Evolutionary conservation across 2,329 filamentous ascomycete species (phyloP).

Genomic region (Harringtonia lauricola): DNA sequence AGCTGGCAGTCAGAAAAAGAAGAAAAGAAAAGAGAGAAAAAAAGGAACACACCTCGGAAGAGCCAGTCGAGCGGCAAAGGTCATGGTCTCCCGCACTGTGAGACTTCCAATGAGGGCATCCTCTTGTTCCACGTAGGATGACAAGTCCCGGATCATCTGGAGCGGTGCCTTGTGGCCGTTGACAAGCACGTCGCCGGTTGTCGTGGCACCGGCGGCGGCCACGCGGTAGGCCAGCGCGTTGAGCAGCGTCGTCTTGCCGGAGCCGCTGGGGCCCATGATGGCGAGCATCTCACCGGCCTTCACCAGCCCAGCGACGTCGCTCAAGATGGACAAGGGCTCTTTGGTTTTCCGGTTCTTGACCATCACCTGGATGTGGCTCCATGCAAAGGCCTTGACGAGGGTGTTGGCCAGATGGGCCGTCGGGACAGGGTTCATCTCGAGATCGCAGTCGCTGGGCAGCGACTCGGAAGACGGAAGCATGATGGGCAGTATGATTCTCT

Average conservation of each 20-base stretch:
- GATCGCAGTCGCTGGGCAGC: slow-evolving; percentile 8
- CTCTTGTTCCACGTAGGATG: slow-evolving; percentile 78
- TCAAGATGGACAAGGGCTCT: slow-evolving; percentile 50
- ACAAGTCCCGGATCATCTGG: slow-evolving; percentile 50
- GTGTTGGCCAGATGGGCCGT: slow-evolving; percentile 26
- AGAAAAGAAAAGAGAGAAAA: too few relatives aligned
- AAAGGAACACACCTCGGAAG: slow-evolving; percentile 33
- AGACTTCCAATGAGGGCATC: slow-evolving; percentile 73
- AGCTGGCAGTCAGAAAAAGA: slow-evolving; percentile 3
- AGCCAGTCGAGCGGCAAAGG: slow-evolving; percentile 64
- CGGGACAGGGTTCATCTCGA: slow-evolving; percentile 19
- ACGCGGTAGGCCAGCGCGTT: slow-evolving; percentile 59
- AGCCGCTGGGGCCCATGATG: slow-evolving; percentile 65
- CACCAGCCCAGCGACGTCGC: slow-evolving; percentile 51
- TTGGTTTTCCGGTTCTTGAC: slow-evolving; percentile 65
- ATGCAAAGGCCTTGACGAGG: slow-evolving; percentile 47
- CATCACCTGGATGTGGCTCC: slow-evolving; percentile 55
- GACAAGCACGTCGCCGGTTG: slow-evolving; percentile 39
- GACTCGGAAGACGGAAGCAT: too few relatives aligned
- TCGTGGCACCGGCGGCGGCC: slow-evolving; percentile 36
- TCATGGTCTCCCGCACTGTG: slow-evolving; percentile 68
- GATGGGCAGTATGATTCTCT: too few relatives aligned
- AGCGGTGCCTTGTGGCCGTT: slow-evolving; percentile 49
- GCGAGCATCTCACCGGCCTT: slow-evolving; percentile 63
- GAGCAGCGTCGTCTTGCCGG: slow-evolving; percentile 75